These are phyloP conservation scores for Entonaema liquescens DNA, from an alignment of 495 filamentous ascomycete species.

Conservation along the genomic window DNA sequence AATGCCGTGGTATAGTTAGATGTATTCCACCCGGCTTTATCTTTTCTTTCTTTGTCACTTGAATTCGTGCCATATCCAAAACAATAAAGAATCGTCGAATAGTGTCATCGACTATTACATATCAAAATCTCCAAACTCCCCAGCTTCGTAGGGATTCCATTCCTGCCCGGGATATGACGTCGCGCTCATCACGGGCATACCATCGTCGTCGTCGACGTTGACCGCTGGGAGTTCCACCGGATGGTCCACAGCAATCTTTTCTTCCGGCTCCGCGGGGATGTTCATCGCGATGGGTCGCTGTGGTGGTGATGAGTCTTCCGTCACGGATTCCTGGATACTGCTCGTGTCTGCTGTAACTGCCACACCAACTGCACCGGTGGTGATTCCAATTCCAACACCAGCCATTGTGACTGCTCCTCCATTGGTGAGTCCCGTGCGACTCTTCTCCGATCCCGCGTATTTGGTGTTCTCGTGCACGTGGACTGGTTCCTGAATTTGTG, in stretches of 20 bases:
- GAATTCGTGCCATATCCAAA: background rate
- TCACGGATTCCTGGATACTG: background rate
- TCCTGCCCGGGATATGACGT: conserved; percentile 85
- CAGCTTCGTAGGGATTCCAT: conserved; percentile 71
- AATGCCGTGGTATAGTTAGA: background rate
- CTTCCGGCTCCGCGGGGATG: conserved; percentile 50
- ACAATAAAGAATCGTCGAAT: background rate
- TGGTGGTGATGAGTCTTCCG: conserved; percentile 21
- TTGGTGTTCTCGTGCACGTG: conserved; percentile 37
- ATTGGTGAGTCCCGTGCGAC: conserved; percentile 9
- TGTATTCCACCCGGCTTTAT: background rate
- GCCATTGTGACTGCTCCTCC: background rate
- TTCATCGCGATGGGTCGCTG: conserved; percentile 33
- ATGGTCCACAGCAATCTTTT: conserved; percentile 60
- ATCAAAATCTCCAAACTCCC: conserved; percentile 46
- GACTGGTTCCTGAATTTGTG: background rate
- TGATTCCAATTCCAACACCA: background rate
- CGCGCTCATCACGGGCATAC: conserved; percentile 73
- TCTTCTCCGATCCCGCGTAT: conserved; percentile 36
- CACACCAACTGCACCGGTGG: background rate
- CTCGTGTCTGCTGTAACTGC: background rate
- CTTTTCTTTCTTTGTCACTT: background rate
- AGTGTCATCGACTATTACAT: background rate
- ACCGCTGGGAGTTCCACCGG: conserved; percentile 39
- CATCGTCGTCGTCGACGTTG: conserved; percentile 58